Evolutionary conservation across 2,329 filamentous ascomycete genomes (phyloP), one percentile per base, ranked within the genome.

Genomic region (Pestalotiopsis sp.): DNA sequence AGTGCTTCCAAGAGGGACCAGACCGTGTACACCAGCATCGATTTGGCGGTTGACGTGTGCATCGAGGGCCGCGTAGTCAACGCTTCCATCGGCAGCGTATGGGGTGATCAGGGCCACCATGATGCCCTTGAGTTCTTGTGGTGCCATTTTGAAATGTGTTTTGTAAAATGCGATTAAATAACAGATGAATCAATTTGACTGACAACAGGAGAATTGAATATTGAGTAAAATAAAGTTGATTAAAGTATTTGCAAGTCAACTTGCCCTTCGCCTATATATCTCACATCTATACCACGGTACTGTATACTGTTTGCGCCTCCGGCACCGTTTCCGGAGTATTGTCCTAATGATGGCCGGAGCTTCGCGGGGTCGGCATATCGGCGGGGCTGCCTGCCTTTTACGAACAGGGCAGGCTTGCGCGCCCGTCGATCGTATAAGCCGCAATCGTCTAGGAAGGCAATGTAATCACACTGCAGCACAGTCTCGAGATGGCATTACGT

Each of bases 1-100:
- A 0, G 82, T 84, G 75, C 83, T 85, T 59, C 84, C 84, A 4
- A 83, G 83, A 0, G 84, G 84, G 1, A 86, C 84, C 25, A 86
- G 78, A 39, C 84, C 84, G 72, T 86, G 84, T 20, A 85, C 78
- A 3, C 84, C 84, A 0, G 80, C 79, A 3, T 75, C 70, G 68
- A 86, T 79, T 14, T 85, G 78, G 66, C 79, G 79, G 67, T 86
- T 79, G 71, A 86, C 82, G 73, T 86, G 84, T 12, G 77, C 71
- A 73, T 83, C 73, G 0, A 84, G 79, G 27, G 78, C 76, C 6
- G 68, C 66, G 20, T 77, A 73, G 71, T 86, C 82, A 67, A 86
- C 82, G 14, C 75, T 71, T 13, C 78, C 76, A 70, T 84, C 82
- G 5, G 79, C 78, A 1, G 79, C 83, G 75, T 82, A 86, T 2